These are phyloP conservation scores for Sugiyamaella japonica DNA, from an alignment of 1,139 yeast genomes.

Conservation along the genomic window DNA sequence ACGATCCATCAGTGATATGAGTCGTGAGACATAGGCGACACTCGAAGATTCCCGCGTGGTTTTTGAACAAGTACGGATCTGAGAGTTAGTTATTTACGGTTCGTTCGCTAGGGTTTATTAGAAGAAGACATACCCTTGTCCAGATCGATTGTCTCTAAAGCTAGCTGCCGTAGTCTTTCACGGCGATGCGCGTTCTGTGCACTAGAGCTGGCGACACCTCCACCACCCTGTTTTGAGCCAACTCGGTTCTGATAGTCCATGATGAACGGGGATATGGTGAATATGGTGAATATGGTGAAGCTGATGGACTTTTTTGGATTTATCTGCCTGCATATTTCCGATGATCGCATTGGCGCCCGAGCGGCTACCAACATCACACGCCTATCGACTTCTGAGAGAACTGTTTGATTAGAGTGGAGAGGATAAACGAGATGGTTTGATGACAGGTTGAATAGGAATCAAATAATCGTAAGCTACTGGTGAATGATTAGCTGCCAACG, in stretches of 20 bases:
- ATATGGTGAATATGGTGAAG: constrained; percentile 2
- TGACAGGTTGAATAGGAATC: too few species aligned
- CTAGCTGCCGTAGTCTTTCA: constrained; percentile 62
- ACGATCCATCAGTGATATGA: constrained; percentile 73
- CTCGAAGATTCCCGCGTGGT: constrained; percentile 72
- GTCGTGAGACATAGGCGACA: constrained; percentile 75
- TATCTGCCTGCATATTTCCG: constrained; percentile 1
- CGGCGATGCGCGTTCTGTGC: constrained; percentile 67
- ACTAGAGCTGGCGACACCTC: constrained; percentile 72
- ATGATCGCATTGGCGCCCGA: neutral
- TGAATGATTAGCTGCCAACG: too few species aligned
- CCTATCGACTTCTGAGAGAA: neutral
- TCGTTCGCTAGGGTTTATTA: too few species aligned
- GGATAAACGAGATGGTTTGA: too few species aligned
- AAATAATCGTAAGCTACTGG: too few species aligned
- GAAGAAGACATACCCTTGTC: constrained; percentile 46
- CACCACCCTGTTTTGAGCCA: constrained; percentile 60
- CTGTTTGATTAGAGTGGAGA: too few species aligned
- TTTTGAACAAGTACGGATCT: constrained; percentile 73
- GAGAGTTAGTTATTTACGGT: neutral
- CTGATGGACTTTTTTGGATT: constrained; percentile 1
- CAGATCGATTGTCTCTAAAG: constrained; percentile 61
- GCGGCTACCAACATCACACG: neutral
- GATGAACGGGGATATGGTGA: neutral
- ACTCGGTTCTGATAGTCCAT: constrained; percentile 62